A percentile compares a stretch with the other conserved stretches of the same genome.
Conservation (phyloP, 2,329 filamentous ascomycete species). For the Pestalotiopsis sp. region DNA sequence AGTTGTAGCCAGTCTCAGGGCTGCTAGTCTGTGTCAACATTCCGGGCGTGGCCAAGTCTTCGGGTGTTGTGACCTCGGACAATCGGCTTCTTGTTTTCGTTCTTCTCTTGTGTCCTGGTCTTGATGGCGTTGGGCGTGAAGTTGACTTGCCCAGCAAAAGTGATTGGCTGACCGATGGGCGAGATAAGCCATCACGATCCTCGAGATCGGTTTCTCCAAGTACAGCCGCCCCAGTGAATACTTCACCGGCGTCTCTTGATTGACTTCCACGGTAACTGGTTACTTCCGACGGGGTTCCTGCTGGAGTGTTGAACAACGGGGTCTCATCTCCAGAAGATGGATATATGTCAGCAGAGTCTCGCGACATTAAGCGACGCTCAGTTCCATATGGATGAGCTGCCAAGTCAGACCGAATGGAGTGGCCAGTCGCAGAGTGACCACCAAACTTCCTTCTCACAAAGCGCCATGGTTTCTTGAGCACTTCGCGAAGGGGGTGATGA, state of each 20-base stretch:
- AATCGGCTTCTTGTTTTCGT: constrained; percentile 26
- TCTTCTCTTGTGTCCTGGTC: constrained; percentile 22
- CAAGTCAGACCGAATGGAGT: constrained; percentile 29
- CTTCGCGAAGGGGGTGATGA: constrained; percentile 17
- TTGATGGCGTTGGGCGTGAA: background rate
- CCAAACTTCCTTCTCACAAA: constrained; percentile 24
- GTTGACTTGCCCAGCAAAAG: background rate
- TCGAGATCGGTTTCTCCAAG: background rate
- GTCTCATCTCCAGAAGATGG: constrained; percentile 31
- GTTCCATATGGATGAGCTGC: constrained; percentile 25
- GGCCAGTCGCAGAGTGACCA: constrained; percentile 25
- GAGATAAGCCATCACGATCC: background rate
- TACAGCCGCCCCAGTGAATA: background rate
- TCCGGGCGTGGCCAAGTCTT: constrained; percentile 17
- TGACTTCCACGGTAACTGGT: background rate
- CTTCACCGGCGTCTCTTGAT: background rate
- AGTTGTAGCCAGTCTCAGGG: background rate
- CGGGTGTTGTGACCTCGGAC: constrained; percentile 33
- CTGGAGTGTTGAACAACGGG: constrained; percentile 25
- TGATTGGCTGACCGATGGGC: background rate
- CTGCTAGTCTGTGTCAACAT: background rate
- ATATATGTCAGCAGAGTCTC: constrained; percentile 29
- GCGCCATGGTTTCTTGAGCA: constrained; percentile 23
- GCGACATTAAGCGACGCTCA: constrained; percentile 29
- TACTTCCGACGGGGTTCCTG: constrained; percentile 6